phyloP scores from a whole-genome alignment of 768 basidiomycete species.

The Obba rivulosa region DNA sequence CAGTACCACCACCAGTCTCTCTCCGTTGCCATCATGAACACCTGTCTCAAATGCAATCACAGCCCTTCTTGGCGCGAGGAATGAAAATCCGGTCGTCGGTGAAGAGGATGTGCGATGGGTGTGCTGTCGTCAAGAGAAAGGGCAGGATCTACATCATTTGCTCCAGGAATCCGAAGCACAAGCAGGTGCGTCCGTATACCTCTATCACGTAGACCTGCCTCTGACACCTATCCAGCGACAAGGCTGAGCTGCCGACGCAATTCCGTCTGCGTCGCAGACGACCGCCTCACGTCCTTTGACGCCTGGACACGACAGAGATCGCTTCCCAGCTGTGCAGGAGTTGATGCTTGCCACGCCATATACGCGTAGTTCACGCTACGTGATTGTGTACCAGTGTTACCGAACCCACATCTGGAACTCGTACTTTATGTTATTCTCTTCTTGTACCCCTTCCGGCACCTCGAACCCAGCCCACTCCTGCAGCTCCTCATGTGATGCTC shows the following conservation, averaged over 20 bases:
- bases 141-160: constrained; percentile 92
- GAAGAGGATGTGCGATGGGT: constrained; percentile 93
- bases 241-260: constrained; percentile 11
- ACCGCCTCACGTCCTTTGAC: too few species aligned
- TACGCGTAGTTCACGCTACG: not conserved
- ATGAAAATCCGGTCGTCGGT: constrained; percentile 98
- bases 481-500: constrained; percentile 57
- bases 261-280: not conserved
- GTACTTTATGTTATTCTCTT: constrained; percentile 80
- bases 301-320: too few species aligned
- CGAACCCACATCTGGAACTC: constrained; percentile 96
- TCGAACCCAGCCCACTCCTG: constrained; percentile 76
- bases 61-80: constrained; percentile 51
- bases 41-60: constrained; percentile 15
- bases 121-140: constrained; percentile 82
- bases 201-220: not conserved
- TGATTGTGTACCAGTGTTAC: constrained; percentile 1
- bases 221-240: constrained; percentile 18
- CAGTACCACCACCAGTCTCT: constrained; percentile 14
- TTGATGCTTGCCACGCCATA: not conserved
- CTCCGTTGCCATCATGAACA: constrained; percentile 26
- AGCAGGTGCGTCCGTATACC: constrained; percentile 59
- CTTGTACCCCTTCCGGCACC: constrained; percentile 68
- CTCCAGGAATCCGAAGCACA: constrained; percentile 93
- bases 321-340: too few species aligned